phyloP scores from a whole-genome alignment of 805 yeast species.

The Wickerhamiella alocasiicola region DNA sequence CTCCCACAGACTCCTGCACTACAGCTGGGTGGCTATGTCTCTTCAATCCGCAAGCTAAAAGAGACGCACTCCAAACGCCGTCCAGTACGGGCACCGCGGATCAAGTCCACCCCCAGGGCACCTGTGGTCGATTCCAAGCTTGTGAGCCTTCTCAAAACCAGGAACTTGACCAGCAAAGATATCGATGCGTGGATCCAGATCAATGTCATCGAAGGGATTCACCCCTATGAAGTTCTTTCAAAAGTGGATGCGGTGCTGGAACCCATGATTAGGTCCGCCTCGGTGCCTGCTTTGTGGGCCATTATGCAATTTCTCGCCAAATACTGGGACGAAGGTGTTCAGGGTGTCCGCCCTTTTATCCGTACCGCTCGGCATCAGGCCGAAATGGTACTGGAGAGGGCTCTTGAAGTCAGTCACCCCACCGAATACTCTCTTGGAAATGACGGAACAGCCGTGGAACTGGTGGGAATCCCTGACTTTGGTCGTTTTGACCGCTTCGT shows the following conservation, averaged over 20 bases:
- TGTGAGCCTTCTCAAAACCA: constrained; percentile 11
- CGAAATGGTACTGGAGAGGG: constrained; percentile 17
- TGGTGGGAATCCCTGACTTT: constrained; percentile 21
- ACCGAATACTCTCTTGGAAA: constrained; percentile 16
- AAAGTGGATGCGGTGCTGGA: constrained; percentile 17
- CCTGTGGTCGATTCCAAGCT: constrained; percentile 11
- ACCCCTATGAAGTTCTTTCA: constrained; percentile 14
- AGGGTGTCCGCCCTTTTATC: constrained; percentile 19
- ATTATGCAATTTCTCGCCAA: constrained; percentile 21
- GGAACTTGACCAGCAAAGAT: constrained; percentile 18
- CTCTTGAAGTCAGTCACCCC: constrained; percentile 20
- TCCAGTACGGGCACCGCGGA: background rate
- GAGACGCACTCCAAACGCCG: constrained; percentile 6
- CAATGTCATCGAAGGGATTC: constrained; percentile 13
- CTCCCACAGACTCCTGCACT: background rate
- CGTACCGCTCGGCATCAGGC: constrained; percentile 21
- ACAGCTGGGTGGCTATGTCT: background rate
- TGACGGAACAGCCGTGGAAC: constrained; percentile 17
- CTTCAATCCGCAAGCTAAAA: constrained; percentile 3
- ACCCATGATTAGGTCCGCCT: constrained; percentile 18
- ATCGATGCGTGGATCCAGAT: constrained; percentile 18
- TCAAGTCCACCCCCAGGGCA: background rate
- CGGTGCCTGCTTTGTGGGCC: constrained; percentile 19
- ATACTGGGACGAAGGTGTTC: constrained; percentile 22
- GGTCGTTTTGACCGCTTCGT: constrained; percentile 20